phyloP scores from a whole-genome alignment of 495 filamentous ascomycete genomes.

The Lasiosphaeriaceae sp. region DNA sequence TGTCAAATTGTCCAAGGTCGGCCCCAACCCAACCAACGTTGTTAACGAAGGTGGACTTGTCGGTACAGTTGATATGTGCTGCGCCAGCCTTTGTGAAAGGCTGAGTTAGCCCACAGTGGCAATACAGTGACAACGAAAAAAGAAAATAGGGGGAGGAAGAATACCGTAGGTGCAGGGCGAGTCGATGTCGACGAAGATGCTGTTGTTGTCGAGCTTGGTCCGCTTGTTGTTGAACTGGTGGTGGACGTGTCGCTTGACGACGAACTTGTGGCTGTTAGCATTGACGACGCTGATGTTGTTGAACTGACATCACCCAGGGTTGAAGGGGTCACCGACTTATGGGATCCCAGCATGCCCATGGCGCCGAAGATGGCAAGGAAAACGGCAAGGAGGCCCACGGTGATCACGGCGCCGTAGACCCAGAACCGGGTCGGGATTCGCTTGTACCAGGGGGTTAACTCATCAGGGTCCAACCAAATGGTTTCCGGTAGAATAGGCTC shows the following conservation, averaged over 20 bases:
- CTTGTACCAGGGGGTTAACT: constrained; percentile 25
- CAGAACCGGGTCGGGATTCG: constrained; percentile 14
- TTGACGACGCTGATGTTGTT: not conserved
- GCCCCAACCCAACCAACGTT: constrained; percentile 14
- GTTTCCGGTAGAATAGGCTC: constrained; percentile 8
- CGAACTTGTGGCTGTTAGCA: constrained; percentile 14
- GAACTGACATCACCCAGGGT: not conserved
- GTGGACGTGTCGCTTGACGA: not conserved
- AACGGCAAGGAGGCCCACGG: constrained; percentile 22
- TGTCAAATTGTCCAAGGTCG: not conserved
- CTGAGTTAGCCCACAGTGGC: too few relatives aligned
- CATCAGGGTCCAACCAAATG: constrained; percentile 16
- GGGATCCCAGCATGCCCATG: constrained; percentile 13
- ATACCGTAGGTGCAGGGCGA: constrained; percentile 9
- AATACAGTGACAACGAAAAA: not conserved
- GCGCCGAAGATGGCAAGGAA: constrained; percentile 27
- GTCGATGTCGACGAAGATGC: not conserved
- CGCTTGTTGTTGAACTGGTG: constrained; percentile 1
- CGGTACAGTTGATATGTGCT: constrained; percentile 8
- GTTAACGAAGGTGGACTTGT: constrained; percentile 14
- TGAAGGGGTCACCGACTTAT: constrained; percentile 9
- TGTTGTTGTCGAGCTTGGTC: not conserved
- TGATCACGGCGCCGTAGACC: constrained; percentile 12
- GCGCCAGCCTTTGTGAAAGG: too few relatives aligned
- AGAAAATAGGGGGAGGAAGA: not conserved